Conservation (phyloP, 495 filamentous ascomycete species). For the Penicillium dipodomyicola region DNA sequence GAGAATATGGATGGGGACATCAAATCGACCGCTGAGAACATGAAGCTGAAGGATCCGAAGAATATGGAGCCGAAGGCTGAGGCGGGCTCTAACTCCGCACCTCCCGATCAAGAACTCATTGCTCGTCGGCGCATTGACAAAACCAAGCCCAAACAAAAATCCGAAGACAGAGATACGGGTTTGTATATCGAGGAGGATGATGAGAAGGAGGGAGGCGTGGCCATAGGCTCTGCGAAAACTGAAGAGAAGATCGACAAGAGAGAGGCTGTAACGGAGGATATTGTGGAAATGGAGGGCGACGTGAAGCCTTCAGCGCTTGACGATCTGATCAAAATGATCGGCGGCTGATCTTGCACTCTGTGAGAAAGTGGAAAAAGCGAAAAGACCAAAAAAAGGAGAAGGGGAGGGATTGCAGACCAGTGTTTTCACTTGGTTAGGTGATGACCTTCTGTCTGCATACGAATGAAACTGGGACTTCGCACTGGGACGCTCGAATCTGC, state of each 20-base stretch:
- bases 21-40: not conserved
- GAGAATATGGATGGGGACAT: not conserved
- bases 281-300: constrained; percentile 30
- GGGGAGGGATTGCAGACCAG: too few relatives aligned
- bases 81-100: not conserved
- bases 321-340: constrained; percentile 3
- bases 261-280: constrained; percentile 14
- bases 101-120: not conserved
- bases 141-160: not conserved
- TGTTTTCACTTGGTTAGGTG: not conserved
- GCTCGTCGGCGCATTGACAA: not conserved
- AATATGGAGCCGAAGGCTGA: not conserved
- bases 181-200: not conserved
- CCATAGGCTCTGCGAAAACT: not conserved
- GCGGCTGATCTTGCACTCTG: not conserved
- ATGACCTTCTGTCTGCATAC: not conserved
- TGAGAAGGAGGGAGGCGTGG: constrained; percentile 1
- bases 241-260: not conserved
- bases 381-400: not conserved
- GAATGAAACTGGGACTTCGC: not conserved
- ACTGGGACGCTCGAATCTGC: not conserved
- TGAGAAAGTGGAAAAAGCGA: too few relatives aligned
- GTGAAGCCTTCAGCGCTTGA: constrained; percentile 33
- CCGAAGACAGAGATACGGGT: not conserved
- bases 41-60: not conserved